These are phyloP conservation scores for Pichia sp. DNA, from an alignment of 1,139 yeast genomes.

Conservation along the genomic window DNA sequence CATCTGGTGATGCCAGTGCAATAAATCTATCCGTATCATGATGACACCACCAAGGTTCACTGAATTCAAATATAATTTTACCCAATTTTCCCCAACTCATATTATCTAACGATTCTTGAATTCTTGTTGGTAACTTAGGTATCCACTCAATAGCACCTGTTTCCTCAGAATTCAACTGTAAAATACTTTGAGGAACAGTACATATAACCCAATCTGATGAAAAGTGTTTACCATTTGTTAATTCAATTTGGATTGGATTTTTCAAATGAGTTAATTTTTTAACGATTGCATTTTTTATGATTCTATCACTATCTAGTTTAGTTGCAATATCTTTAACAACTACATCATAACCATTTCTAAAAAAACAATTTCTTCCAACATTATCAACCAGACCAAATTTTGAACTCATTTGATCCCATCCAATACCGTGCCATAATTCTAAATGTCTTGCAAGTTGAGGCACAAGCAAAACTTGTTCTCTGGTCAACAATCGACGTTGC, in stretches of 20 bases:
- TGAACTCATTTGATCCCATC: constrained; percentile 61
- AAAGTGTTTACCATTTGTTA: constrained; percentile 28
- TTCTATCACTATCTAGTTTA: constrained; percentile 35
- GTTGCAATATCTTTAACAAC: constrained; percentile 41
- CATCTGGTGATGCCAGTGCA: constrained; percentile 37
- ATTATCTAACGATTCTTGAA: constrained; percentile 40
- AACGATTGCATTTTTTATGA: constrained; percentile 45
- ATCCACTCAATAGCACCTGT: constrained; percentile 48
- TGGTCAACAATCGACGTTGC: constrained; percentile 43
- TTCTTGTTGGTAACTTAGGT: constrained; percentile 48
- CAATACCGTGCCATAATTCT: constrained; percentile 76
- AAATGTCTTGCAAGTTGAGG: constrained; percentile 42
- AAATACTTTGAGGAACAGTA: constrained; percentile 69
- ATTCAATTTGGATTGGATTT: constrained; percentile 20
- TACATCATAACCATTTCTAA: constrained; percentile 50
- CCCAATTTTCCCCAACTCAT: constrained; percentile 72
- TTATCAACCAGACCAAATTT: constrained; percentile 60
- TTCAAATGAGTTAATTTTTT: constrained; percentile 30
- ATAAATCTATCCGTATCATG: constrained; percentile 44
- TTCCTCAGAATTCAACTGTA: constrained; percentile 33
- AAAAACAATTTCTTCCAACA: constrained; percentile 69
- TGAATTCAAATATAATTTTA: constrained; percentile 70
- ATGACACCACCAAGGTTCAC: constrained; percentile 55
- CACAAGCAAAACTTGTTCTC: constrained; percentile 44
- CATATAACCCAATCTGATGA: constrained; percentile 53